Evolutionary conservation across 139 green algal genomes (phyloP).

Genomic region (Coelastrella sp.): DNA sequence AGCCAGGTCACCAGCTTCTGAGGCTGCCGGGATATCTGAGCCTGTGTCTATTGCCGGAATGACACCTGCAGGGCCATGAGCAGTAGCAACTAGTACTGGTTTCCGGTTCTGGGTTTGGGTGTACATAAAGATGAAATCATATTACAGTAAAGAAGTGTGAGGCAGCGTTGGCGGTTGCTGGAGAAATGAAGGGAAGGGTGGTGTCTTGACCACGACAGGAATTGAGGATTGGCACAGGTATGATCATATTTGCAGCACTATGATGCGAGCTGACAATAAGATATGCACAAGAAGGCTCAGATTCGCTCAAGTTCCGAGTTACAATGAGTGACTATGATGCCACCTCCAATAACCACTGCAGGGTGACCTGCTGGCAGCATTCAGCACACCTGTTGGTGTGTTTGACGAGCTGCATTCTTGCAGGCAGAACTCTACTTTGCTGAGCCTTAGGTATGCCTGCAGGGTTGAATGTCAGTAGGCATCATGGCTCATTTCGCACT

Average conservation of each 20-base stretch:
- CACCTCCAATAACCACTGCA: no score
- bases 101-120: not conserved
- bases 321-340: no score
- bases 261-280: no score
- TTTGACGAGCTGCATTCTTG: constrained; percentile 47
- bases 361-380: not conserved
- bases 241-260: no score
- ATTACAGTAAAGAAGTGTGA: not conserved
- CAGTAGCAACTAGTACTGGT: not conserved
- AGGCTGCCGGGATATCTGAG: constrained; percentile 43
- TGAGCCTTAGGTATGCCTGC: constrained; percentile 54
- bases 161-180: not conserved
- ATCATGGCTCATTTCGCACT: no score
- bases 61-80: constrained; percentile 3
- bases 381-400: constrained; percentile 51
- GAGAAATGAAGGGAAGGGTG: not conserved
- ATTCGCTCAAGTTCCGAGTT: no score
- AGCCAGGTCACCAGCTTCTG: constrained; percentile 32
- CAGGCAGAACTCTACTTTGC: constrained; percentile 27
- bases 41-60: constrained; percentile 50
- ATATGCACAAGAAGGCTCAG: no score
- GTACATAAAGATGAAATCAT: not conserved
- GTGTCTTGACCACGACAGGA: not conserved
- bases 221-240: no score
- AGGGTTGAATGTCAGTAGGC: not conserved